Evolutionary conservation across 106 monocot genomes (phyloP).

Genomic region (Dendrobium catenatum): DNA sequence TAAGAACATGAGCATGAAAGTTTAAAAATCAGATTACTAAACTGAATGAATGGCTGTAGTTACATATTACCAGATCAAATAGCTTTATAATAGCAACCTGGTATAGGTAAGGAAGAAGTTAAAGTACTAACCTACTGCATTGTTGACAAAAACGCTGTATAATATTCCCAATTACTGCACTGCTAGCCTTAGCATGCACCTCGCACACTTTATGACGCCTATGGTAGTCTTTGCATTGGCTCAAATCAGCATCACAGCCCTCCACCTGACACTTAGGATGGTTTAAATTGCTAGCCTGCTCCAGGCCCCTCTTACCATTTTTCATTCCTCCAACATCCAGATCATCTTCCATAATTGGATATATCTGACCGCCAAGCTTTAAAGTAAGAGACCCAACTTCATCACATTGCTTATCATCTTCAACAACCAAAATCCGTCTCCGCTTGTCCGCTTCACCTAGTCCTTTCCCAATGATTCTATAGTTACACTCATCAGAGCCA

Average conservation of each 20-base stretch:
- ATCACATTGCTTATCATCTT: constrained; percentile 20
- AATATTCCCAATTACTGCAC: constrained; percentile 34
- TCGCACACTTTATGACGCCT: constrained; percentile 68
- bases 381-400: constrained; percentile 32
- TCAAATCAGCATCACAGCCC: constrained; percentile 41
- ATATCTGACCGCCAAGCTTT: constrained; percentile 33
- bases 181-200: constrained; percentile 52
- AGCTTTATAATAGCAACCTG: no score
- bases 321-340: constrained; percentile 13
- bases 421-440: constrained; percentile 22
- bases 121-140: constrained; percentile 51
- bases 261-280: constrained; percentile 44
- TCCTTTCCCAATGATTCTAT: constrained; percentile 11
- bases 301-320: constrained; percentile 33
- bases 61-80: neutral
- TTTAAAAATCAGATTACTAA: neutral
- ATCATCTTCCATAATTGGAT: constrained; percentile 21
- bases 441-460: constrained; percentile 29
- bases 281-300: constrained; percentile 14
- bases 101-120: no score
- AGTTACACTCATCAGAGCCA: constrained; percentile 20
- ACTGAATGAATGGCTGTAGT: neutral
- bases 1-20: no score
- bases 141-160: constrained; percentile 66
- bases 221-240: constrained; percentile 52